phyloP scores from a whole-genome alignment of 179 eudicot genomes.

The Dionaea muscipula region DNA sequence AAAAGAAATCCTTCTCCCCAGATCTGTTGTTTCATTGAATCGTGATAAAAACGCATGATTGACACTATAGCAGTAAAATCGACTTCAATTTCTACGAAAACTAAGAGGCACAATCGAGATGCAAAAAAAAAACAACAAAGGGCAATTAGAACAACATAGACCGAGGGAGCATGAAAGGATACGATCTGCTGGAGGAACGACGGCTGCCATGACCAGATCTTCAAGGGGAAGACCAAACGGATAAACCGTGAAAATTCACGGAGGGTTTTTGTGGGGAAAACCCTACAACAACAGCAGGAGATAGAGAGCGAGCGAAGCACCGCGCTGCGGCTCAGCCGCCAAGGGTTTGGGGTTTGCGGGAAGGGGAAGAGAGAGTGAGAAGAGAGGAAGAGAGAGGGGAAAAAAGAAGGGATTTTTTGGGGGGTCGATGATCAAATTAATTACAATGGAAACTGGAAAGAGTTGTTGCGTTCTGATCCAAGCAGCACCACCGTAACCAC shows the following conservation, averaged over 20 bases:
- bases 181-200: conserved; percentile 52
- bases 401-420: conserved; percentile 19
- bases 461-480: too few species aligned
- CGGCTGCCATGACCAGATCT: conserved; percentile 50
- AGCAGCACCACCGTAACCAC: too few species aligned
- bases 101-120: background rate
- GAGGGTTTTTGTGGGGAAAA: background rate
- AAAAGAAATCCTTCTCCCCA: background rate
- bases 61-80: too few species aligned
- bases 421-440: too few species aligned
- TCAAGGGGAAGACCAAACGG: conserved; percentile 5
- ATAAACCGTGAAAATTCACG: conserved; percentile 11
- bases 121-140: background rate
- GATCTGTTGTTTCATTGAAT: too few species aligned
- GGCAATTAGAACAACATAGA: background rate
- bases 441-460: conserved; percentile 11
- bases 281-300: conserved; percentile 13
- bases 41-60: too few species aligned
- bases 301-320: conserved; percentile 5
- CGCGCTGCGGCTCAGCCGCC: conserved; percentile 7
- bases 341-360: conserved; percentile 27
- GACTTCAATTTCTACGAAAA: background rate
- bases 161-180: conserved; percentile 23
- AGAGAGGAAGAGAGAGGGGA: background rate
- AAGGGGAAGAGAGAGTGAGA: background rate